Base-by-base conservation (phyloP, 495 filamentous ascomycete genomes). In the Podospora sp. region DNA sequence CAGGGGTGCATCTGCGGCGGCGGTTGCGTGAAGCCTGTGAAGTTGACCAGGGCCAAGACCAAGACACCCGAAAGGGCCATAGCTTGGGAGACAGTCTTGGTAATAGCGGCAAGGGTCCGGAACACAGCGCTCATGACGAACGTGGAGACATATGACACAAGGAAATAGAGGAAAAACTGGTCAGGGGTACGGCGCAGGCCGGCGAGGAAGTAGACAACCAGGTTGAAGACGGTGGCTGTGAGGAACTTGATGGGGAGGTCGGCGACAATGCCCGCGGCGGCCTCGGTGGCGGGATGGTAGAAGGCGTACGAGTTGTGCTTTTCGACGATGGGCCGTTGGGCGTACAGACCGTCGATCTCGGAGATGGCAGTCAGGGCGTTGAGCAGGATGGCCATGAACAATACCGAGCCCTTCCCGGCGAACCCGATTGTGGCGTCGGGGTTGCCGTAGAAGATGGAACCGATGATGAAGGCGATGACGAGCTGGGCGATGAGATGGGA, bases 21-120 rank as follows among this genome's bases (percentile, higher is more conserved):
- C 2, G 91, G 90, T 49, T 96, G 90, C 9, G 92, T 77, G 74
- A 90, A 97, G 27, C 92, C 92, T 14, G 90, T 93, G 73, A 94
- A 97, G 5, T 96, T 89, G 60, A 95, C 76, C 27, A 93, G 74
- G 24, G 85, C 84, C 33, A 93, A 76, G 68, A 93, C 89, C 52
- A 93, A 75, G 3, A 95, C 82, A 0, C 89, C 87, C 0, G 90
- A 83, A 1, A 90, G 87, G 0, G 88, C 85, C 82, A 93, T 86
- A 8, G 92, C 90, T 72, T 94, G 90, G 0, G 86, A 84, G 50
- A 92, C 76, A 2, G 91, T 90, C 35, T 87, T 83, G 7, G 91
- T 89, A 0, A 88, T 73, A 4, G 90, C 83, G 0, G 86, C 91
- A 53, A 95, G 89, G 14, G 84, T 88, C 12, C 90, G 81, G 77